phyloP scores from a whole-genome alignment of 371 early-diverging fungal genomes.

The Dipsacomyces acuminosporus region DNA sequence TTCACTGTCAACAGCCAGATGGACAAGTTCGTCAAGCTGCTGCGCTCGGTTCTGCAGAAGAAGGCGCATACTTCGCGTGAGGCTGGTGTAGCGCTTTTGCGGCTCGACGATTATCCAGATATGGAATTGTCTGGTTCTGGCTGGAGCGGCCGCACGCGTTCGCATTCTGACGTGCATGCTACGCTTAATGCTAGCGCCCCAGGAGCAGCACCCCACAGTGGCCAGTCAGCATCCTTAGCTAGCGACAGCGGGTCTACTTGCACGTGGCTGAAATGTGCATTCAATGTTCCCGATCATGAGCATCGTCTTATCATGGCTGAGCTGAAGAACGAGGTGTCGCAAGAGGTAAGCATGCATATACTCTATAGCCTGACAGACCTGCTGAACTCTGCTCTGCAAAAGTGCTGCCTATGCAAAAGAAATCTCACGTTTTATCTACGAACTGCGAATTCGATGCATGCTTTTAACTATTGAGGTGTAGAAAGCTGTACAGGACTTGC shows the following conservation, averaged over 20 bases:
- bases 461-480: not conserved
- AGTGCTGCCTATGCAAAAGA: no score
- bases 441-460: not conserved
- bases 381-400: no score
- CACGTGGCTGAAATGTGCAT: slow-evolving; percentile 26
- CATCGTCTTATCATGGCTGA: slow-evolving; percentile 24
- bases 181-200: not conserved
- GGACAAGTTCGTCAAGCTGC: slow-evolving; percentile 33
- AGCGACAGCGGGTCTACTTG: slow-evolving; percentile 5
- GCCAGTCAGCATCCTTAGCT: not conserved
- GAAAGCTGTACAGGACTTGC: slow-evolving; percentile 40
- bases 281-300: slow-evolving; percentile 27
- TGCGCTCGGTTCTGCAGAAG: slow-evolving; percentile 35
- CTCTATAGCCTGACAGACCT: no score
- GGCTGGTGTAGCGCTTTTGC: slow-evolving; percentile 38
- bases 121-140: not conserved
- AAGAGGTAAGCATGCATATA: slow-evolving; percentile 41
- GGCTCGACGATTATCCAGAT: slow-evolving; percentile 35
- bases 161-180: slow-evolving; percentile 6
- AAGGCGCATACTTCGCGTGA: slow-evolving; percentile 44
- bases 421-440: not conserved
- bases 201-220: not conserved
- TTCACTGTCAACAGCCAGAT: slow-evolving; percentile 39
- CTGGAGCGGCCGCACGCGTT: slow-evolving; percentile 9
- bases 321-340: slow-evolving; percentile 31